Base-by-base conservation (phyloP, 2,329 filamentous ascomycete species). In the Metarhizium humberi region DNA sequence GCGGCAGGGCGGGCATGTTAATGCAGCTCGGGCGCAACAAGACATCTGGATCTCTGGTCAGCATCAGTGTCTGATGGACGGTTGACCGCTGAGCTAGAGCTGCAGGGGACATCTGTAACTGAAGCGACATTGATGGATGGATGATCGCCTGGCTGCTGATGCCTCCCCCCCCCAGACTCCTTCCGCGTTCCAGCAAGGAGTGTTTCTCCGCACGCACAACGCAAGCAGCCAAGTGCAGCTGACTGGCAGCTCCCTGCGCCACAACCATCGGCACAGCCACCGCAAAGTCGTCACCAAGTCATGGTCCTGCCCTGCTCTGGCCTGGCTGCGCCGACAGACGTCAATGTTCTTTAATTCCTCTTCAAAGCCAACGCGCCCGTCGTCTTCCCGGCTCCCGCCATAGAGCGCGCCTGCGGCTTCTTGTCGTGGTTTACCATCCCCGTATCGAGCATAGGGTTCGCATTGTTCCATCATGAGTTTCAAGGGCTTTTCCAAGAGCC, bases 401-500 rank as follows among this genome's bases (percentile, higher is more conserved):
- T 48, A 53, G 42, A 18, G 38, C 38, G 53, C 53, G 56, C 50
- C 52, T 45, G 34, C 43, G 29, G 30, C 20, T 55, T 32, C 10
- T 47, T 42, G 20, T 8, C 32, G n/a, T n/a, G 4, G 36, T 16
- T 5, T 8, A 29, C 32, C 10, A n/a, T 42, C n/a, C 43, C 3
- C 29, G 18, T 40, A 32, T 36, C 29, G 51, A 51, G 16, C 48
- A 38, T 10, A 40, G 25, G 18, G 43, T 50, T 51, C 50, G 13
- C 5, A 13, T 29, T 25, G 18, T 30, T 42, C 51, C 67, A 67
- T 54, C 69, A 97, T 99, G 94, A 96, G 92, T 82, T 92, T 96
- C 80, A 95, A 94, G 75, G 94, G 94, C 67, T 90, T 99, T 67
- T 85, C 88, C 71, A 97, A 96, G 80, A 87, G 87, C 77, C 78